Base-by-base conservation (phyloP, 2,329 filamentous ascomycete genomes). In the Hymenoscyphus albidus region DNA sequence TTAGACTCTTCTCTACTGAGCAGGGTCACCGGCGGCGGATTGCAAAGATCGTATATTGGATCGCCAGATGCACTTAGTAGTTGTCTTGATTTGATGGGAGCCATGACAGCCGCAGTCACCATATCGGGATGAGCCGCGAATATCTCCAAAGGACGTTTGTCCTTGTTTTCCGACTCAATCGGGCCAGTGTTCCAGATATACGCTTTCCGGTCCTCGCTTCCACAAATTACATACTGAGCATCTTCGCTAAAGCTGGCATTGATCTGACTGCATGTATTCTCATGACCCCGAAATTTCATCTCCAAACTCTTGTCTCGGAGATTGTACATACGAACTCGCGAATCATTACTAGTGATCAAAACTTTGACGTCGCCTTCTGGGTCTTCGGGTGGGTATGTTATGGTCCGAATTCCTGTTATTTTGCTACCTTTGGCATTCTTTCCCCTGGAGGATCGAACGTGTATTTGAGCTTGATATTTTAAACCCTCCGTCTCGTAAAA, bases 351-450 rank as follows among this genome's bases (percentile, higher is more conserved):
- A 1, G 92, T 96, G 64, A 99, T 88, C 6, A 99, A 80, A 2
- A 99, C 80, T 73, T 96, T 96, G 60, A 92, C 83, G 62, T 93
- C 89, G 2, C 71, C 73, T 62, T 84, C 84, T 1, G 80, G 79
- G 60, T 84, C 79, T 27, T 82, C 79, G 2, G 82, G 80, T 4
- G 87, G 86, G 59, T 86, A 80, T 16, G 80, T 77, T 68, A 89
- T 87, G 0, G 92, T 90, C 73, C 94, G 88, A 62, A 99, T 97
- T 6, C 93, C 93, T 0, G 95, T 98, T 70, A 99, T 97, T 76
- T 99, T 99, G 79, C 93, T 97, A 5, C 94, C 94, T 76, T 96
- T 97, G 4, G 93, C 90, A 73, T 97, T 98, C 74, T 93, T 93
- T 2, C 95, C 94, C 65, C 93, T 85, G 0, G 92, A 92, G 0